Conservation (phyloP, 148 eudicot species). For the Amaranthus palmeri region DNA sequence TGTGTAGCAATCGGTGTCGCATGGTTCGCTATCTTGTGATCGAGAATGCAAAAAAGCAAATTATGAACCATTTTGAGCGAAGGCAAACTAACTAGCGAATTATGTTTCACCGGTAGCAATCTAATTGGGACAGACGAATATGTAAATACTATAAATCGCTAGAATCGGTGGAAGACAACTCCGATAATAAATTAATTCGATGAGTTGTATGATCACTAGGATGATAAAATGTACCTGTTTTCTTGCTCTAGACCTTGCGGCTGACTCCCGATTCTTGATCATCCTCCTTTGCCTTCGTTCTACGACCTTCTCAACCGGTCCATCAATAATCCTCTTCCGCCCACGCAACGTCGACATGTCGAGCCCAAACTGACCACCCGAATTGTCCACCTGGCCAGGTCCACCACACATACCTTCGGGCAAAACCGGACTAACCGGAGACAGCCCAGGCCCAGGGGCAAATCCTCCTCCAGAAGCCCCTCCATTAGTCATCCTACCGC, state of each 20-base stretch:
- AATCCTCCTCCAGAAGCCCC: constrained; percentile 25
- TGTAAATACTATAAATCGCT: too few relatives aligned
- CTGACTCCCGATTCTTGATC: constrained; percentile 90
- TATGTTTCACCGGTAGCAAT: too few relatives aligned
- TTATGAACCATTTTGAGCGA: too few relatives aligned
- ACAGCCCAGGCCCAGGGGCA: constrained; percentile 34
- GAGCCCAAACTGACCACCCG: constrained; percentile 41
- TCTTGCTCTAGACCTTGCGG: constrained; percentile 92
- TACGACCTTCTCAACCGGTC: constrained; percentile 80
- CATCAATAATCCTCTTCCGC: constrained; percentile 61
- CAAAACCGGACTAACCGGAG: constrained; percentile 66
- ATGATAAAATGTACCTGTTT: constrained; percentile 51
- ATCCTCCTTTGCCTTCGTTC: constrained; percentile 87
- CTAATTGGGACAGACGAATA: too few relatives aligned
- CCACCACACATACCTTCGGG: constrained; percentile 57
- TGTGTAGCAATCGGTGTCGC: too few relatives aligned
- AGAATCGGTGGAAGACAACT: too few relatives aligned
- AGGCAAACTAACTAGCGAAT: too few relatives aligned
- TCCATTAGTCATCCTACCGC: too few relatives aligned
- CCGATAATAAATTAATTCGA: too few relatives aligned
- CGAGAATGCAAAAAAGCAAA: too few relatives aligned
- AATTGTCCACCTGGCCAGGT: not conserved
- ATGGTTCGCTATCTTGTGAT: too few relatives aligned
- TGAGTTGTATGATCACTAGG: too few relatives aligned
- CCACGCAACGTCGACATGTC: constrained; percentile 60